These are phyloP conservation scores for Vaccinium macrocarpon DNA, from an alignment of 148 eudicot species.

Conservation along the genomic window DNA sequence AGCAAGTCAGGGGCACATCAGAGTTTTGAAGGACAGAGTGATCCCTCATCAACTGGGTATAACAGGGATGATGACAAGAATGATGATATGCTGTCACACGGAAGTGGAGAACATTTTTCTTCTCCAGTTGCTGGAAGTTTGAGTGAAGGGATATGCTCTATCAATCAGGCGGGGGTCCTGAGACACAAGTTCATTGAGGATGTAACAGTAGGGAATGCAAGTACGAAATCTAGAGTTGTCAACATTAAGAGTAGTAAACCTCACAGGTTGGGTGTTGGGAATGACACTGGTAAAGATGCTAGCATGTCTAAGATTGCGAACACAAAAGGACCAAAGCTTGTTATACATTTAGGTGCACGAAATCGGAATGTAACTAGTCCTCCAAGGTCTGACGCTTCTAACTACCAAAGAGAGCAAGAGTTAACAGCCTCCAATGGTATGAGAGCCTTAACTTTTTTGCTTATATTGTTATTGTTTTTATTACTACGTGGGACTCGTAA, in stretches of 20 bases:
- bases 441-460: slow-evolving; percentile 9
- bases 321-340: slow-evolving; percentile 72
- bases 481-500: background rate
- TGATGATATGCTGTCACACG: slow-evolving; percentile 32
- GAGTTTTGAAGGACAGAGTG: slow-evolving; percentile 40
- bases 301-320: slow-evolving; percentile 48
- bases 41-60: slow-evolving; percentile 33
- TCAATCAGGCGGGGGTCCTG: slow-evolving; percentile 45
- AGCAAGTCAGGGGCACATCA: slow-evolving; percentile 33
- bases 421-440: slow-evolving; percentile 54
- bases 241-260: slow-evolving; percentile 49
- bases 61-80: slow-evolving; percentile 32
- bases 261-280: slow-evolving; percentile 31
- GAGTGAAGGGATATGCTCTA: slow-evolving; percentile 39
- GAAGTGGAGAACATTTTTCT: slow-evolving; percentile 29
- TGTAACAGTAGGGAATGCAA: slow-evolving; percentile 38
- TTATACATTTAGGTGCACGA: slow-evolving; percentile 84
- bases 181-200: slow-evolving; percentile 62
- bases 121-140: slow-evolving; percentile 48
- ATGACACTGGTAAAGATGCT: slow-evolving; percentile 42
- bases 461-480: background rate
- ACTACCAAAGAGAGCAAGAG: slow-evolving; percentile 59
- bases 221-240: slow-evolving; percentile 36
- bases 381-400: slow-evolving; percentile 76
- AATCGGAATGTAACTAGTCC: slow-evolving; percentile 54